Base-by-base conservation (phyloP, 1,284 basidiomycete species). In the Trichosporon sp. region DNA sequence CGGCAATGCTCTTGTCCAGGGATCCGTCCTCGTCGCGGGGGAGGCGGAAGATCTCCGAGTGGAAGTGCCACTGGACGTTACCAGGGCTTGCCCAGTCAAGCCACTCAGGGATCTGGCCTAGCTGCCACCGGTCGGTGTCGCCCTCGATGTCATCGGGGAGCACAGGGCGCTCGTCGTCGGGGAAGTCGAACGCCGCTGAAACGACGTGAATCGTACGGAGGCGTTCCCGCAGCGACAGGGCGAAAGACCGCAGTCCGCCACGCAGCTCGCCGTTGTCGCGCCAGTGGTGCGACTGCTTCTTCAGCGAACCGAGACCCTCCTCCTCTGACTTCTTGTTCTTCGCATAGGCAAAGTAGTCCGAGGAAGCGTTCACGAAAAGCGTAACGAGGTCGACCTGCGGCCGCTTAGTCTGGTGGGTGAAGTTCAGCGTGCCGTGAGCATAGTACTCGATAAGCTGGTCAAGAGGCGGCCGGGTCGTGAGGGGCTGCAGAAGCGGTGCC, bases 211-310 rank as follows among this genome's bases (percentile, higher is more conserved):
- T 70, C 61, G 67, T 75, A 2, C 77, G 71, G 4, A 76, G 66
- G n/a, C 70, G 71, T 0, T 75, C 65, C 5, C 69, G 71, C 1
- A 81, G 69, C 5, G 72, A 67, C 19, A 76, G 51, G 2, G 77
- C 75, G 16, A 74, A 78, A 0, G 78, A 79, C 14, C 81, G 74
- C 8, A 83, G 68, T 0, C 80, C 76, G 10, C 80, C 80, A 43
- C 79, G 68, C 31, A 83, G 71, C 73, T 83, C 81, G 46, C 80
- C 80, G 66, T 83, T 83, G 69, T 83, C 81, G 19, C 81, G 68
- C 76, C 76, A 83, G 64, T 79, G 78, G 31, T 74, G 70, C 21
- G 65, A 71, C 26, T 70, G 72, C 31, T 67, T 67, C n/a, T 66
- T 59, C 11, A 65, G 21, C 19, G 16, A 11, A 16, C 54, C 21